Evolutionary conservation across 2,329 filamentous ascomycete genomes (phyloP), one percentile per base, ranked within the genome.

Genomic region (Nigrospora osmanthi): DNA sequence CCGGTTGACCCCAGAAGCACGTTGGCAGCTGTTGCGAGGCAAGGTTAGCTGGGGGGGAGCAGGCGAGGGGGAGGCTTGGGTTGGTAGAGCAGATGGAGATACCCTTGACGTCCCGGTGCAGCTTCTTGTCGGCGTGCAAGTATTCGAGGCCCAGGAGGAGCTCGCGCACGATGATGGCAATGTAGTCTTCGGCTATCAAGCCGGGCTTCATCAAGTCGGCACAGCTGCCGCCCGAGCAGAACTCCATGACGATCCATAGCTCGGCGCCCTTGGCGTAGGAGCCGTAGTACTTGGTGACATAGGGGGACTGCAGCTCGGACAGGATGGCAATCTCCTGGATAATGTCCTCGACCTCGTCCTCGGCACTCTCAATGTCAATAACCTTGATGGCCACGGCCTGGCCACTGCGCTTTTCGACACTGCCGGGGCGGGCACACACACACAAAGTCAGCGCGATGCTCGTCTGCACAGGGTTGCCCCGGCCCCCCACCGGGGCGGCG

Each of bases 231-330:
- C 93, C 93, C 1, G 91, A 90, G 67, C 93, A 98, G 60, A 93
- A 98, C 66, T 98, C 93, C 93, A 98, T 98, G 64, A 97, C 89
- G 56, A 98, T 98, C 93, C 93, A 98, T 58, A 98, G 71, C 69
- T 97, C 88, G 3, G 90, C 93, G 19, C 91, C 93, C 60, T 95
- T 95, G 55, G 95, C 81, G 61, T 93, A 97, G 46, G 91, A 96
- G 54, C 93, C 93, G 69, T 95, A 89, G 72, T 98, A 98, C 66
- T 94, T 93, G 35, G 93, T 98, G 50, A 97, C 91, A 61, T 94
- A 95, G 15, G 89, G 89, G 15, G 91, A 97, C 68, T 94, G 88
- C 53, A 98, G 80, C 67, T 95, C 91, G 31, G 93, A 95, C 45
- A 98, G 76, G 57, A 98, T 97, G 54, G 91, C 89, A 55, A 98